Conservation (phyloP, 371 early-diverging fungal species). For the Mortierella sp. region DNA sequence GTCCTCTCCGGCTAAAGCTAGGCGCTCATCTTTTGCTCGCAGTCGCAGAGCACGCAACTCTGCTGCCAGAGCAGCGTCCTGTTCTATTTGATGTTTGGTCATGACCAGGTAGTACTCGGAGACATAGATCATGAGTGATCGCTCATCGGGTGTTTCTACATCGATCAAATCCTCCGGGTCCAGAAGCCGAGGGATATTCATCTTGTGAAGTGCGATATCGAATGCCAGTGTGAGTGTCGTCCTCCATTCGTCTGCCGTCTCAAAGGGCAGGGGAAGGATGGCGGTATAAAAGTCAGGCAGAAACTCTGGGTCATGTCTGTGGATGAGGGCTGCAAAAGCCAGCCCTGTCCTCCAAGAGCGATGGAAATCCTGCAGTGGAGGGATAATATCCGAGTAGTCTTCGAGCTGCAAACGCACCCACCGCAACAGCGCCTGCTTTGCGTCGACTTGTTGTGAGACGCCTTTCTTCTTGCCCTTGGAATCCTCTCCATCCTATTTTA, state of each 20-base stretch:
- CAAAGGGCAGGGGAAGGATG: constrained; percentile 33
- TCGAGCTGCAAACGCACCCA: constrained; percentile 72
- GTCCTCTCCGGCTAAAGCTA: constrained; percentile 47
- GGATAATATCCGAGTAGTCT: constrained; percentile 70
- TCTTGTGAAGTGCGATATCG: constrained; percentile 58
- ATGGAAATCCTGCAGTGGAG: constrained; percentile 66
- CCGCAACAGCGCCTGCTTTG: constrained; percentile 61
- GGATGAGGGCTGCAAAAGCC: constrained; percentile 72
- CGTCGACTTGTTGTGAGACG: constrained; percentile 59
- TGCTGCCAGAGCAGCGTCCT: constrained; percentile 40
- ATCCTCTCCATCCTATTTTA: constrained; percentile 21
- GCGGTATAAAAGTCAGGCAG: constrained; percentile 65
- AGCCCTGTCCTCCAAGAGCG: constrained; percentile 76
- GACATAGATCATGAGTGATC: constrained; percentile 69
- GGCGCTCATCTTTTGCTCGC: constrained; percentile 44
- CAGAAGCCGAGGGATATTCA: constrained; percentile 62
- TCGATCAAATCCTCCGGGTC: constrained; percentile 66
- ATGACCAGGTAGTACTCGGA: constrained; percentile 62
- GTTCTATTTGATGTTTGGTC: constrained; percentile 49
- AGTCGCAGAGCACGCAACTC: constrained; percentile 22
- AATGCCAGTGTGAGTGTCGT: constrained; percentile 61
- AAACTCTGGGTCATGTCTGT: constrained; percentile 69
- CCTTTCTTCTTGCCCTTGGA: constrained; percentile 42
- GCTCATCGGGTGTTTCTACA: constrained; percentile 67
- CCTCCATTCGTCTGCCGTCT: constrained; percentile 55